Percentiles rank a stretch among this genome's conserved stretches.
These are phyloP conservation scores for Metschnikowia henanensis DNA, from an alignment of 805 yeast species.

Conservation along the genomic window DNA sequence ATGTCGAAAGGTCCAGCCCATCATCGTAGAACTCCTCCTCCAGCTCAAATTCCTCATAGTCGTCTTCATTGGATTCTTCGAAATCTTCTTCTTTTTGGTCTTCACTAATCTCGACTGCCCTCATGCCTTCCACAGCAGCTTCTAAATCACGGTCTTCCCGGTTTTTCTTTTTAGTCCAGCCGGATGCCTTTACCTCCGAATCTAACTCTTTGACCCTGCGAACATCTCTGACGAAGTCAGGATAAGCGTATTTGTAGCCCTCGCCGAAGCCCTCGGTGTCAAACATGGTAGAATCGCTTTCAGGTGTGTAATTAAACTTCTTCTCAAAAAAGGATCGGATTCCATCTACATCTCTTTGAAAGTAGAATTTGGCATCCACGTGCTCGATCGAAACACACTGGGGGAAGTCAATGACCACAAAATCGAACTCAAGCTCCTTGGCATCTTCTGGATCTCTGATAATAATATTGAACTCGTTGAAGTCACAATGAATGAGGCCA, in stretches of 20 bases:
- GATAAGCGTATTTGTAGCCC: conserved; percentile 74
- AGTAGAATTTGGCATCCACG: conserved; percentile 81
- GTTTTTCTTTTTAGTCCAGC: conserved; percentile 52
- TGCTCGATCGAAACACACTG: conserved; percentile 96
- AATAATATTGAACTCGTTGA: conserved; percentile 94
- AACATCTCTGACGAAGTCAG: conserved; percentile 77
- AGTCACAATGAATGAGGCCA: conserved; percentile 97
- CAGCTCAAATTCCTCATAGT: conserved; percentile 28
- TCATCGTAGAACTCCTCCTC: conserved; percentile 38
- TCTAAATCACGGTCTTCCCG: conserved; percentile 64
- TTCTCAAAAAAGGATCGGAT: conserved; percentile 78
- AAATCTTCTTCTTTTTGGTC: conserved; percentile 45
- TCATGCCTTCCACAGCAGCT: conserved; percentile 69
- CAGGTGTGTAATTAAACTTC: conserved; percentile 74
- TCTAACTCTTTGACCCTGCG: conserved; percentile 69
- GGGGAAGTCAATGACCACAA: conserved; percentile 96
- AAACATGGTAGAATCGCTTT: conserved; percentile 64
- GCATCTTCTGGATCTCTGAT: conserved; percentile 60
- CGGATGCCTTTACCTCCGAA: conserved; percentile 89
- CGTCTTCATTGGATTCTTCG: conserved; percentile 26
- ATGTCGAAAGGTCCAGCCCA: conserved; percentile 21
- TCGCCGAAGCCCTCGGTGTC: conserved; percentile 82
- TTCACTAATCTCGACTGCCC: conserved; percentile 38
- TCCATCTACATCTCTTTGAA: conserved; percentile 92
- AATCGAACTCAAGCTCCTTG: conserved; percentile 56